phyloP scores from a whole-genome alignment of 148 eudicot genomes.

The Arctostaphylos glauca region DNA sequence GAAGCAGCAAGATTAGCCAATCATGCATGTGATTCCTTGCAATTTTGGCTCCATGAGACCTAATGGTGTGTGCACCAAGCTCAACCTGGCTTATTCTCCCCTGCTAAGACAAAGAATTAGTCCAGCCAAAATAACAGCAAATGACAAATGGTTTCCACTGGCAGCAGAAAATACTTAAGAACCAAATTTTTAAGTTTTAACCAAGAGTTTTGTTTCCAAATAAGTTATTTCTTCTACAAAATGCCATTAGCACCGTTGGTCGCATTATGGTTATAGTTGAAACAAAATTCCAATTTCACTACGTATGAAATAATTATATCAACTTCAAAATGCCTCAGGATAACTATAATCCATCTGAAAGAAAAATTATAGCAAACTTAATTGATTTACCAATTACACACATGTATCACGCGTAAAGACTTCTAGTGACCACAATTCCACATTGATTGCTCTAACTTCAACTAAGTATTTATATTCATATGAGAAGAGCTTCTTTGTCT shows the following conservation, averaged over 20 bases:
- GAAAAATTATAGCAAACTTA: not conserved
- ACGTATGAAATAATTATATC: not conserved
- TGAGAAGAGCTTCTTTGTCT: not conserved
- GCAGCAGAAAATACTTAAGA: not conserved
- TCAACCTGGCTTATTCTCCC: conserved; percentile 33
- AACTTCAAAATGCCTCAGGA: not conserved
- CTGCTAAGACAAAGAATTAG: conserved; percentile 6
- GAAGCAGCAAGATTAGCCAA: conserved; percentile 64
- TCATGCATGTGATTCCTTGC: conserved; percentile 72
- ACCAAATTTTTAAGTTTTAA: not conserved
- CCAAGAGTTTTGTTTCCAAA: not conserved
- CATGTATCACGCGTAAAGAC: not conserved
- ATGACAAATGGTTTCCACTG: not conserved
- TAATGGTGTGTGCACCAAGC: conserved; percentile 50
- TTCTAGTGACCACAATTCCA: not conserved
- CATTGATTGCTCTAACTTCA: not conserved
- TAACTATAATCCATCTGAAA: not conserved
- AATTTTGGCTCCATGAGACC: conserved; percentile 55
- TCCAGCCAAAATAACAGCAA: not conserved
- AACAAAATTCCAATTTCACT: not conserved
- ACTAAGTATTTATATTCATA: no score
- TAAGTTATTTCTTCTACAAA: not conserved
- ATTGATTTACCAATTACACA: not conserved
- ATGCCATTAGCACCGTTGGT: not conserved
- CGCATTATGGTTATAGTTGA: not conserved